A percentile compares a stretch with the other conserved stretches of the same genome.
phyloP scores from a whole-genome alignment of 2,329 filamentous ascomycete genomes.

The Neobulgaria alba region DNA sequence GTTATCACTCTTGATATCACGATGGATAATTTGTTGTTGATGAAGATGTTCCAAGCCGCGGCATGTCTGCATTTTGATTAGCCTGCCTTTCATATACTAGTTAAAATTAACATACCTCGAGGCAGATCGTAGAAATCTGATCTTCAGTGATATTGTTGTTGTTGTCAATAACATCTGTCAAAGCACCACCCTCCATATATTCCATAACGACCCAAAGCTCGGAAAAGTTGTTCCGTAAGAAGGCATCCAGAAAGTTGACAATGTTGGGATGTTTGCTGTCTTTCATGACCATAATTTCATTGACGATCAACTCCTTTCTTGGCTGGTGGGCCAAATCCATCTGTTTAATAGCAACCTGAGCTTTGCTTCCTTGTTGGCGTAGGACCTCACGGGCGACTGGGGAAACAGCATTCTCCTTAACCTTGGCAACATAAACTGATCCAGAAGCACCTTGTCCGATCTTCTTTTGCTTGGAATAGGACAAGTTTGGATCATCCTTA shows the following conservation, averaged over 20 bases:
- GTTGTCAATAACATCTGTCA: conserved; percentile 98
- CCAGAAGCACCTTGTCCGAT: conserved; percentile 97
- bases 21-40: conserved; percentile 93
- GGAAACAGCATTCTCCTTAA: conserved; percentile 84
- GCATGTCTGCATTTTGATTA: conserved; percentile 60
- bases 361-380: conserved; percentile 68
- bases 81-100: neutral
- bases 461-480: conserved; percentile 99
- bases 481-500: conserved; percentile 87
- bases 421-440: conserved; percentile 94
- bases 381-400: conserved; percentile 68
- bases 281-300: conserved; percentile 99
- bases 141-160: conserved; percentile 90
- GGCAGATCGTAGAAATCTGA: conserved; percentile 94
- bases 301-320: conserved; percentile 95
- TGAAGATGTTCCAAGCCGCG: conserved; percentile 91
- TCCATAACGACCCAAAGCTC: conserved; percentile 99
- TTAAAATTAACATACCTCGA: conserved; percentile 58
- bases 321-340: conserved; percentile 98
- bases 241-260: conserved; percentile 96
- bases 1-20: conserved; percentile 99
- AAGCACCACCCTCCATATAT: conserved; percentile 96
- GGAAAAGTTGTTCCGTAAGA: conserved; percentile 85
- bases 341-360: conserved; percentile 97
- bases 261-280: conserved; percentile 97